Evolutionary conservation across 352 stramenopile species (phyloP).

Genomic region (Paralagenidium karlingii): DNA sequence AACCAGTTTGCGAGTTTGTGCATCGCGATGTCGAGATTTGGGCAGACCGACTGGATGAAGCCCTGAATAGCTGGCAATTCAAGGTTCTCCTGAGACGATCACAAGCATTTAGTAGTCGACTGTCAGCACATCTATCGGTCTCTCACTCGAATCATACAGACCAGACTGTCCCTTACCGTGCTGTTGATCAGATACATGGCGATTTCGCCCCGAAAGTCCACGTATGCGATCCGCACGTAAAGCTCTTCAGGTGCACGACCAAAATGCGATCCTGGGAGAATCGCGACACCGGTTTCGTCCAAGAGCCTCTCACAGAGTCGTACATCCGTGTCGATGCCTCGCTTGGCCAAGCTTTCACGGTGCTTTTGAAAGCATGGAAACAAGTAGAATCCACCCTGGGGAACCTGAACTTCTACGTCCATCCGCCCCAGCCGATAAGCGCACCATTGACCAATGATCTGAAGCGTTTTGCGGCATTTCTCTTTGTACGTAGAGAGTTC

Average conservation of each 20-base stretch:
- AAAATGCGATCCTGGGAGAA: conserved; percentile 75
- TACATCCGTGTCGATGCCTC: conserved; percentile 57
- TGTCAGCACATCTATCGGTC: neutral
- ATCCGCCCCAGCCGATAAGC: conserved; percentile 77
- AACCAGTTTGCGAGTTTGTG: conserved; percentile 52
- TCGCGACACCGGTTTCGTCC: conserved; percentile 74
- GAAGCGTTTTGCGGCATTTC: conserved; percentile 69
- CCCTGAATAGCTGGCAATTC: conserved; percentile 57
- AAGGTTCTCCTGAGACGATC: conserved; percentile 39
- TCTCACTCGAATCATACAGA: conserved; percentile 3
- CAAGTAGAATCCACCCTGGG: conserved; percentile 72
- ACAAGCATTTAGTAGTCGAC: conserved; percentile 5
- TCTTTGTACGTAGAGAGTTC: conserved; percentile 69
- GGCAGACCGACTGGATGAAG: conserved; percentile 82
- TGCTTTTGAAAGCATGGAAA: conserved; percentile 74
- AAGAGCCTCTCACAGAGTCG: conserved; percentile 65
- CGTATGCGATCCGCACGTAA: conserved; percentile 70
- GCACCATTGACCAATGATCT: conserved; percentile 74
- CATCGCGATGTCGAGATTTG: conserved; percentile 78
- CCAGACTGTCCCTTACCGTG: too few relatives aligned
- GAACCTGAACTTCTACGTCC: conserved; percentile 62
- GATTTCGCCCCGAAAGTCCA: conserved; percentile 83
- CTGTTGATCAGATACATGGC: conserved; percentile 80
- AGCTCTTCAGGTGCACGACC: conserved; percentile 62
- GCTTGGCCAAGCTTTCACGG: conserved; percentile 37